Percentiles rank a stretch among this genome's conserved stretches.
These are phyloP conservation scores for Penicillium macrosclerotiorum DNA, from an alignment of 495 filamentous ascomycete genomes.

Conservation along the genomic window DNA sequence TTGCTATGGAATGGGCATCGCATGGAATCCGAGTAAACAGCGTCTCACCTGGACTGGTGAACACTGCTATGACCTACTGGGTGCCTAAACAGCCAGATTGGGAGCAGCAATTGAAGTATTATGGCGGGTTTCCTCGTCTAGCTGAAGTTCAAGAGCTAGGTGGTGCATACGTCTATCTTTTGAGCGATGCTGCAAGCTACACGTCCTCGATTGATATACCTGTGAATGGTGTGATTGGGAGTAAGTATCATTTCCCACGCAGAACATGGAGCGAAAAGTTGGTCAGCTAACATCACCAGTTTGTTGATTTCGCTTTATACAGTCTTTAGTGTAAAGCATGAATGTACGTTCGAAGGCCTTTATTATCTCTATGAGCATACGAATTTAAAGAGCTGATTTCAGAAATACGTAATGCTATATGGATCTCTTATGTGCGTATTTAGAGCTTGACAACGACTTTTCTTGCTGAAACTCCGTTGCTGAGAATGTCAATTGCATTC, in stretches of 20 bases:
- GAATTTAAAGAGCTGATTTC: not conserved
- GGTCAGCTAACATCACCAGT: too few species aligned
- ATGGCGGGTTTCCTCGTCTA: conserved; percentile 40
- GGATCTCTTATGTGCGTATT: too few species aligned
- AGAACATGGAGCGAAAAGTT: too few species aligned
- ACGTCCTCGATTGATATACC: conserved; percentile 44
- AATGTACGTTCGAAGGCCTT: too few species aligned
- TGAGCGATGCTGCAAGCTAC: conserved; percentile 40
- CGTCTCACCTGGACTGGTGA: conserved; percentile 37
- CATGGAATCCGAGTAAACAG: conserved; percentile 47
- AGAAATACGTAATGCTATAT: not conserved
- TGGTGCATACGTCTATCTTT: conserved; percentile 42
- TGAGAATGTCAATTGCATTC: not conserved
- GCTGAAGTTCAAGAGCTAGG: conserved; percentile 41
- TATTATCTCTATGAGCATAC: not conserved
- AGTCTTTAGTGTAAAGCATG: too few species aligned
- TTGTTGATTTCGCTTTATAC: too few species aligned
- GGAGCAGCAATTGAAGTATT: conserved; percentile 44
- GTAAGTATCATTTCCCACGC: too few species aligned
- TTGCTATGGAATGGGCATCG: conserved; percentile 49
- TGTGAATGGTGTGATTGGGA: conserved; percentile 33
- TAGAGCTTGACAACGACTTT: not conserved
- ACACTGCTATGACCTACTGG: conserved; percentile 40
- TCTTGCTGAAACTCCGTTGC: not conserved
- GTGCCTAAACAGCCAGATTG: conserved; percentile 40